These are phyloP conservation scores for Suillus ampliporus DNA, from an alignment of 768 basidiomycete species.

Conservation along the genomic window DNA sequence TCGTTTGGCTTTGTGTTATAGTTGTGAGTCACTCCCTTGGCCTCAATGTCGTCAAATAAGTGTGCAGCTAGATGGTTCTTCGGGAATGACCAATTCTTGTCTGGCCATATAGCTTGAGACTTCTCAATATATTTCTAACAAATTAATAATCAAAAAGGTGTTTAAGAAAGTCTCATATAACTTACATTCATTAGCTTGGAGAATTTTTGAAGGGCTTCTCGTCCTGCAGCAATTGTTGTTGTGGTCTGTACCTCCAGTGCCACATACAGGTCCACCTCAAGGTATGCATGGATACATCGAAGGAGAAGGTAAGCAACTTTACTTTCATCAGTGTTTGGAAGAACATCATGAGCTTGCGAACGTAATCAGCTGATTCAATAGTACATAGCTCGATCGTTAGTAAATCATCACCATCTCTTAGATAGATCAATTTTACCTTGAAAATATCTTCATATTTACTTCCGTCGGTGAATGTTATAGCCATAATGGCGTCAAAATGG, in stretches of 20 bases:
- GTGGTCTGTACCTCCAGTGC: slow-evolving; percentile 38
- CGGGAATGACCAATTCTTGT: slow-evolving; percentile 39
- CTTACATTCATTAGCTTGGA: slow-evolving; percentile 27
- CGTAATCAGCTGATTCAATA: no score
- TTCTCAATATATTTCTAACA: slow-evolving; percentile 7
- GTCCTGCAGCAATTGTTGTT: slow-evolving; percentile 26
- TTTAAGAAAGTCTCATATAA: background rate
- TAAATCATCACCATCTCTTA: no score
- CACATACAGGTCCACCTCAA: slow-evolving; percentile 35
- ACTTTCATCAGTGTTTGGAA: background rate
- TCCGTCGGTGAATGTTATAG: slow-evolving; percentile 39
- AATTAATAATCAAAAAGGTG: background rate
- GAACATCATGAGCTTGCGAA: slow-evolving; percentile 29
- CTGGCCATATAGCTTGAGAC: background rate
- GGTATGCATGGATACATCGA: slow-evolving; percentile 33
- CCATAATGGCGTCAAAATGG: slow-evolving; percentile 21
- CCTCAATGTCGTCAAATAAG: slow-evolving; percentile 35
- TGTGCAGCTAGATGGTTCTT: slow-evolving; percentile 40
- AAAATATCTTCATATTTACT: slow-evolving; percentile 43
- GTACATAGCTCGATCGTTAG: no score
- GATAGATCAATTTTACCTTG: slow-evolving; percentile 18
- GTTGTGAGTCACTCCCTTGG: slow-evolving; percentile 36
- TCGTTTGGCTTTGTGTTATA: slow-evolving; percentile 41
- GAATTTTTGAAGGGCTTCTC: slow-evolving; percentile 24
- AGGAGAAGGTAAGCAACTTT: slow-evolving; percentile 32